Evolutionary conservation across 768 basidiomycete species (phyloP), one percentile per base, ranked within the genome.

Genomic region (Suillus clintonianus): DNA sequence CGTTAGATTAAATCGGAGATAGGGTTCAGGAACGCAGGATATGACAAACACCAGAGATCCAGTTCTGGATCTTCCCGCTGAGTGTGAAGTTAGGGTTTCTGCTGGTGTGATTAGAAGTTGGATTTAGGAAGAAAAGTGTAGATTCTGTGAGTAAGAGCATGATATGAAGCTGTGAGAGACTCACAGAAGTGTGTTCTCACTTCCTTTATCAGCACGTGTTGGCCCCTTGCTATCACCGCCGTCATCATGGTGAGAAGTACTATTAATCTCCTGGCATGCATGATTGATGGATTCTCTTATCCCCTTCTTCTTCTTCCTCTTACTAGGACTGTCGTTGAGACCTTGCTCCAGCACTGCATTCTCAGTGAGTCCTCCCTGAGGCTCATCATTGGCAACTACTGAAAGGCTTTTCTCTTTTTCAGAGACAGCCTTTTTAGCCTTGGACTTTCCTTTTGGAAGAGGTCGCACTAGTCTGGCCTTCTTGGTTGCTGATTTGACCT

Each of bases 81-180:
- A 62, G 39, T 19, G 17, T 30, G 14, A 62, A 62, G 17, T 62
- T 62, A 13, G 30, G n/a, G 37, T 42, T 59, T 39, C 22, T 19
- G 57, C 10, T 11, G 15, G 7, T 59, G 39, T 3, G n/a, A 2
- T 42, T 15, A 32, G 41, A 39, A 22, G 62, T 55, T 34, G 57
- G 36, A 36, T 57, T 43, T 24, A 62, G 37, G 41, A 57, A 62
- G 37, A 62, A 62, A 42, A 62, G 39, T 13, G 41, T 48, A 3
- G 55, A 32, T 57, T 62, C 62, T 30, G 62, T 62, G 5, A 62
- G 55, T 39, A 47, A 55, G 13, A 62, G 19, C 39, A 62, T 62
- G 10, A 15, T 30, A 2, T 32, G 17, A 51, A 27, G 19, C 11
- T 53, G 32, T 19, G 36, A 45, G 11, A 54, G 15, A 17, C 62